These are phyloP conservation scores for Vitis rupestris DNA, from an alignment of 164 flowering plant genomes.

Conservation along the genomic window DNA sequence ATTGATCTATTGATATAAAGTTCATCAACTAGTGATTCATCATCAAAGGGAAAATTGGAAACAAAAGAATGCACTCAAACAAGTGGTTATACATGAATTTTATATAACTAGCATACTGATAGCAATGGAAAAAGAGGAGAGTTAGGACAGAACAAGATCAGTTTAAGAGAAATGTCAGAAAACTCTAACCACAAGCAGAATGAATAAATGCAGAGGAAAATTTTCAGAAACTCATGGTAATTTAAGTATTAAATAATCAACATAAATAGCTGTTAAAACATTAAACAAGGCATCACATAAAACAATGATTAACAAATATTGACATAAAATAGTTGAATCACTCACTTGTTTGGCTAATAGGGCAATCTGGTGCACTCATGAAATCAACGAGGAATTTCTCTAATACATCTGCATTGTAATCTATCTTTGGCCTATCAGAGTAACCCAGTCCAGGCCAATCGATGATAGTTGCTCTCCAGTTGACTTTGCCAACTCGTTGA, in stretches of 20 bases:
- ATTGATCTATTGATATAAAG: neutral
- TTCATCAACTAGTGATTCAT: neutral
- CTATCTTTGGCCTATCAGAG: slow-evolving; percentile 82
- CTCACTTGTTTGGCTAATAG: slow-evolving; percentile 54
- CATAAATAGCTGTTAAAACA: neutral
- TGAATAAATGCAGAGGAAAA: neutral
- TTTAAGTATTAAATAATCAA: neutral
- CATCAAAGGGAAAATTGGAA: neutral
- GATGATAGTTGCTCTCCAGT: slow-evolving; percentile 75
- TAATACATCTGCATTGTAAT: slow-evolving; percentile 87
- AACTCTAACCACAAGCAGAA: neutral
- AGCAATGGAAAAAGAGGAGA: neutral
- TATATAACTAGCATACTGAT: neutral
- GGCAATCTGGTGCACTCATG: slow-evolving; percentile 67
- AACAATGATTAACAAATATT: neutral
- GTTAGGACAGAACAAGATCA: neutral
- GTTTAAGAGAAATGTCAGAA: neutral
- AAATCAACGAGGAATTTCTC: slow-evolving; percentile 85
- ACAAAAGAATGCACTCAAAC: neutral
- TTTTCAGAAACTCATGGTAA: neutral
- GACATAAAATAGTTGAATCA: neutral
- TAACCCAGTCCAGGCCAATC: slow-evolving; percentile 98
- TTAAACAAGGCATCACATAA: neutral
- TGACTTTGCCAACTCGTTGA: slow-evolving; percentile 43
- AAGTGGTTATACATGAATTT: neutral